Conservation (phyloP, 371 early-diverging fungal genomes). For the Mortierella sp. region DNA sequence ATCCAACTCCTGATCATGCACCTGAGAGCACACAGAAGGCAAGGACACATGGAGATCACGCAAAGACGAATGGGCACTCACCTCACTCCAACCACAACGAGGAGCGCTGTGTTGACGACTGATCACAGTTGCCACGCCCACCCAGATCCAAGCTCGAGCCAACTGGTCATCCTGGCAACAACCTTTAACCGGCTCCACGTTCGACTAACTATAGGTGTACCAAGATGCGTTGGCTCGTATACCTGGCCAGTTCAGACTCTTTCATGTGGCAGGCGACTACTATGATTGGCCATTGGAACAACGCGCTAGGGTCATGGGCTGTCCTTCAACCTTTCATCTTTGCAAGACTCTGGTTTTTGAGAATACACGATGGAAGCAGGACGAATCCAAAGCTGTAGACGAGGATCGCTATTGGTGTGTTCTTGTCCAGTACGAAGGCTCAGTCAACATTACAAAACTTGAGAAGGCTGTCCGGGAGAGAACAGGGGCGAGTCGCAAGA, state of each 20-base stretch:
- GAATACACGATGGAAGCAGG: slow-evolving; percentile 66
- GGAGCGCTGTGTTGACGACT: too few relatives aligned
- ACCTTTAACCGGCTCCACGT: too few relatives aligned
- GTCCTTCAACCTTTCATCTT: slow-evolving; percentile 69
- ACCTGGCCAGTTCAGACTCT: slow-evolving; percentile 50
- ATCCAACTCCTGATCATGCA: slow-evolving; percentile 18
- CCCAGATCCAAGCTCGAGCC: neutral
- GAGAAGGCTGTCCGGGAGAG: slow-evolving; percentile 64
- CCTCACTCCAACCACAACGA: too few relatives aligned
- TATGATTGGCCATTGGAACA: slow-evolving; percentile 68
- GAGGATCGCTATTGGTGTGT: slow-evolving; percentile 53
- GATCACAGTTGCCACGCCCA: neutral
- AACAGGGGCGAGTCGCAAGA: slow-evolving; percentile 51
- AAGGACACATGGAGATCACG: neutral
- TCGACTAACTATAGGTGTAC: slow-evolving; percentile 19
- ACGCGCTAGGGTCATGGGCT: slow-evolving; percentile 62
- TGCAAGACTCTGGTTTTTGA: slow-evolving; percentile 78
- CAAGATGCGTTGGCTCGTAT: slow-evolving; percentile 39
- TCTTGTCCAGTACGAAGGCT: slow-evolving; percentile 68
- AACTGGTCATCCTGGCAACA: neutral
- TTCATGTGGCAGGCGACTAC: slow-evolving; percentile 61
- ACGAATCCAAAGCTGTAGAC: slow-evolving; percentile 25
- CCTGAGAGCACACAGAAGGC: slow-evolving; percentile 39
- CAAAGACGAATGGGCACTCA: too few relatives aligned
- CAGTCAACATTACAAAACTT: slow-evolving; percentile 65